phyloP scores from a whole-genome alignment of 495 filamentous ascomycete species.

The Hyaloscypha variabilis region DNA sequence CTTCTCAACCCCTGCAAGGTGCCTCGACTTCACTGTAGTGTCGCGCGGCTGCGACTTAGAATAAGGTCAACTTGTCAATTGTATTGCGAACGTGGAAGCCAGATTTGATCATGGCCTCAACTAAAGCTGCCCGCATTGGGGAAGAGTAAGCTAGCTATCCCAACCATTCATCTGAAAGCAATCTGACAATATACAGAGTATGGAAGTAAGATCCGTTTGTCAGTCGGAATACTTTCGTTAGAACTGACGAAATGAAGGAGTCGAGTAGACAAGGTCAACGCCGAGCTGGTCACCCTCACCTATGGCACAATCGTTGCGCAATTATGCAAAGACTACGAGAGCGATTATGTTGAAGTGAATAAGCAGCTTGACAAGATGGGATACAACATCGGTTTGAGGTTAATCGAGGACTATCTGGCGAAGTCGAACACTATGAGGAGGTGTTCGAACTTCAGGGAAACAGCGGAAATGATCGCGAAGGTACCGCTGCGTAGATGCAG shows the following conservation, averaged over 20 bases:
- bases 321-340: conserved; percentile 92
- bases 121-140: conserved; percentile 88
- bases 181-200: conserved; percentile 61
- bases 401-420: conserved; percentile 97
- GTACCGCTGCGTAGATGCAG: conserved; percentile 44
- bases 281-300: conserved; percentile 94
- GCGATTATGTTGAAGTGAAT: conserved; percentile 92
- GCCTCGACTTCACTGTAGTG: neutral
- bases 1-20: neutral
- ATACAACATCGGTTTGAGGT: conserved; percentile 93
- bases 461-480: conserved; percentile 95
- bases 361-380: conserved; percentile 98
- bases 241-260: conserved; percentile 44
- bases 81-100: conserved; percentile 12
- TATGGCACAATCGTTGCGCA: conserved; percentile 98
- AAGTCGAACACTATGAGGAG: conserved; percentile 82
- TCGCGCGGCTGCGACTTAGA: neutral
- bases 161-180: neutral
- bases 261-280: conserved; percentile 73
- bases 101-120: conserved; percentile 56
- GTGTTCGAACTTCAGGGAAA: conserved; percentile 92
- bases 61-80: neutral
- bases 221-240: neutral
- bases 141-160: conserved; percentile 78
- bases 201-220: conserved; percentile 79